Conservation (phyloP, 2,329 filamentous ascomycete species). For the Penicillium paneum region DNA sequence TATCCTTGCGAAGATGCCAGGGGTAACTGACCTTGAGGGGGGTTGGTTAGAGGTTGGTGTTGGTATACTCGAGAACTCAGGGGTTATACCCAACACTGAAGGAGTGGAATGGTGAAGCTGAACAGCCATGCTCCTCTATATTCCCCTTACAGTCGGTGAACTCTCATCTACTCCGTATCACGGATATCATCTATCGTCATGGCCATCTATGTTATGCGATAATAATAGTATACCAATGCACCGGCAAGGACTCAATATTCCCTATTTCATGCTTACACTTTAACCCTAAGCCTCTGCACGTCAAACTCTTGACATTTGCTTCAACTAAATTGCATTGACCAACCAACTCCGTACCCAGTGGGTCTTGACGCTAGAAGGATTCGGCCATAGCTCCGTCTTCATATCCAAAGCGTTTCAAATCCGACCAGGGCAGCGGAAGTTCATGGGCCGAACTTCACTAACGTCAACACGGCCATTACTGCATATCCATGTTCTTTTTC, state of each 20-base stretch:
- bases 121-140: too few relatives aligned
- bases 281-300: not conserved
- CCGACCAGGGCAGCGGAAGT: not conserved
- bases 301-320: not conserved
- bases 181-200: not conserved
- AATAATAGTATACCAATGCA: not conserved
- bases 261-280: not conserved
- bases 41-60: not conserved
- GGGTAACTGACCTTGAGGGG: not conserved
- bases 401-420: not conserved
- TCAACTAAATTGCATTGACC: not conserved
- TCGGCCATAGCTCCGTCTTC: not conserved
- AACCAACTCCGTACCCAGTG: not conserved
- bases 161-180: not conserved
- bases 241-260: slow-evolving; percentile 12
- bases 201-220: not conserved
- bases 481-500: not conserved
- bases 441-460: not conserved
- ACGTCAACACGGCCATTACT: not conserved
- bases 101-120: not conserved
- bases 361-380: not conserved
- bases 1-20: not conserved
- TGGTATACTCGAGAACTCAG: not conserved
- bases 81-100: not conserved
- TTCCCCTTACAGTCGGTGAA: not conserved